A percentile compares a stretch with the other conserved stretches of the same genome.
Conservation (phyloP, 2,329 filamentous ascomycete genomes). For the Stemphylium beticola region DNA sequence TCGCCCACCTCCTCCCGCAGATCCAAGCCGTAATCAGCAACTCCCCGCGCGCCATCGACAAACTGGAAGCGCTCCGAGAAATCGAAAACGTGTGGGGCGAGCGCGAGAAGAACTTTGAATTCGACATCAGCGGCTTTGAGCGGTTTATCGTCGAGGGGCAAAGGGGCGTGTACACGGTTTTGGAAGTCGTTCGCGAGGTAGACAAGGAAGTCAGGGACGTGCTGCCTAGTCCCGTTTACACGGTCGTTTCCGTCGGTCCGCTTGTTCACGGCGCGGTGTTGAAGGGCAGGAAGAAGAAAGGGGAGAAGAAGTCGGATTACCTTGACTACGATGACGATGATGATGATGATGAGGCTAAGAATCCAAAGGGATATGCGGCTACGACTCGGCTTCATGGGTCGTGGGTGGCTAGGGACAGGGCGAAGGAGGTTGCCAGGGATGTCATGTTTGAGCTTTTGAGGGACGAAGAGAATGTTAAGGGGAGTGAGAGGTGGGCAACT, state of each 20-base stretch:
- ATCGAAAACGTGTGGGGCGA: conserved; percentile 15
- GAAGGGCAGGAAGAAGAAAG: background rate
- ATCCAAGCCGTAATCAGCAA: conserved; percentile 20
- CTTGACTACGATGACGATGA: too few species aligned
- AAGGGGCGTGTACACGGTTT: conserved; percentile 17
- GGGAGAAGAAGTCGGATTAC: background rate
- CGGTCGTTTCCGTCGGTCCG: conserved; percentile 22
- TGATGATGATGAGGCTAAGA: background rate
- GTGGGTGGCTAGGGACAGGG: conserved; percentile 9
- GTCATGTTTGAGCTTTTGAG: conserved; percentile 21
- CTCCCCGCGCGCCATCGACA: conserved; percentile 31
- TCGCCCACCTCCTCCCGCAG: conserved; percentile 23
- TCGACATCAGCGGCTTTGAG: conserved; percentile 15
- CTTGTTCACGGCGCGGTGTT: conserved; percentile 4
- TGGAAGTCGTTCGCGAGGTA: conserved; percentile 18
- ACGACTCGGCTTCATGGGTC: conserved; percentile 11
- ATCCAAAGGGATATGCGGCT: conserved; percentile 7
- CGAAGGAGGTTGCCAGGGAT: conserved; percentile 14
- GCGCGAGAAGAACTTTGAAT: background rate
- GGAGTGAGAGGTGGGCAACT: conserved; percentile 18
- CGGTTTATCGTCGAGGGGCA: conserved; percentile 24
- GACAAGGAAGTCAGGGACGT: conserved; percentile 12
- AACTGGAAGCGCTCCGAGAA: conserved; percentile 13
- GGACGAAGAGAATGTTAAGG: conserved; percentile 5
- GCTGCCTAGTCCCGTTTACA: conserved; percentile 27